Evolutionary conservation across 2,329 filamentous ascomycete genomes (phyloP).

Genomic region (Lojkania enalia): DNA sequence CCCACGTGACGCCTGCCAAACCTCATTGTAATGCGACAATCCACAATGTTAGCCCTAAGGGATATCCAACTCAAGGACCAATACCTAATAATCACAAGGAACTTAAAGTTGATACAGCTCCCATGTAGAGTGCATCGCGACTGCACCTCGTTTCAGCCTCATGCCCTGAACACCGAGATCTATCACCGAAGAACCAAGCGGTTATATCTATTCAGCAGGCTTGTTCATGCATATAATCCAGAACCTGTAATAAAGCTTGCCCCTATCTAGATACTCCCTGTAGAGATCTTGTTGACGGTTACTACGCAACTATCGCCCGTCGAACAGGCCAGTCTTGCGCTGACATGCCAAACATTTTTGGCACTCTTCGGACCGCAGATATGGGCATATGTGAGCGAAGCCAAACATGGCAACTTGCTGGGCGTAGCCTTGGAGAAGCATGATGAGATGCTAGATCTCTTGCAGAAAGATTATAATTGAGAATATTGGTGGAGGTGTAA

Average conservation of each 20-base stretch:
- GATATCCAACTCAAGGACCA: no score
- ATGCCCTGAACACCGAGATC: no score
- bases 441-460: conserved; percentile 10
- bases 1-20: no score
- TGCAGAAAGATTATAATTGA: conserved; percentile 8
- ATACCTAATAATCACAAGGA: no score
- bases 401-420: conserved; percentile 7
- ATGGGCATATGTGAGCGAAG: conserved; percentile 8
- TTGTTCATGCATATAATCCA: neutral
- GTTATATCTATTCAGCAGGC: neutral
- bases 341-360: conserved; percentile 12
- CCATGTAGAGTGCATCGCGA: no score
- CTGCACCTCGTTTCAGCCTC: no score
- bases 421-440: no score
- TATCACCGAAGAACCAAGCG: neutral
- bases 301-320: conserved; percentile 5
- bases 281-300: conserved; percentile 11
- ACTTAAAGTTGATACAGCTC: no score
- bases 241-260: no score
- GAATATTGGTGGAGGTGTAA: conserved; percentile 13
- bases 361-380: conserved; percentile 4
- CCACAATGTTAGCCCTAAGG: no score
- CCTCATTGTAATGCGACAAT: no score
- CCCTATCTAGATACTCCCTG: conserved; percentile 6
- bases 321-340: conserved; percentile 10